A percentile compares a stretch with the other conserved stretches of the same genome.
Conservation (phyloP, 257 asterid species). For the Solanum habrochaites region DNA sequence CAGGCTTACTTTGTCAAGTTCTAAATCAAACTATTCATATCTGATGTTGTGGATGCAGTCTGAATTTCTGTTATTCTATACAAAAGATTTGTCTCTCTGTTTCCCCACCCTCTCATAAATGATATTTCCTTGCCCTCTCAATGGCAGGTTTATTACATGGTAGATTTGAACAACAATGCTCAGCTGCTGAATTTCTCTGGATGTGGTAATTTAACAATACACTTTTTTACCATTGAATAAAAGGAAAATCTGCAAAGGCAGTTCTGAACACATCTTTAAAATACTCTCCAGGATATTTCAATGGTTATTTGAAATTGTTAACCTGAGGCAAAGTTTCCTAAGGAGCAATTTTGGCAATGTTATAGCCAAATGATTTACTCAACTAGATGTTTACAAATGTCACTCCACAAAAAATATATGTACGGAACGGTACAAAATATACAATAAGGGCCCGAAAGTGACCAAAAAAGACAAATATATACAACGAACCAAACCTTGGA, state of each 20-base stretch:
- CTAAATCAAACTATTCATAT: background rate
- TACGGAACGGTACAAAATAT: no score
- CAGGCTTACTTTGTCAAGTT: background rate
- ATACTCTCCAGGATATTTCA: background rate
- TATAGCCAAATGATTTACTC: background rate
- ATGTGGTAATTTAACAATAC: constrained; percentile 49
- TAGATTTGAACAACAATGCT: constrained; percentile 56
- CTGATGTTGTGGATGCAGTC: background rate
- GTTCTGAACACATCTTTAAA: background rate
- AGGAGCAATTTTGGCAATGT: background rate
- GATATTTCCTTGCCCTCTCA: background rate
- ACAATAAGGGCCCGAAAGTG: no score
- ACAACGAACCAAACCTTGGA: no score
- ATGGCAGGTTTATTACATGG: constrained; percentile 84
- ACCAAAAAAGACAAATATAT: no score
- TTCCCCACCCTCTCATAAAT: background rate
- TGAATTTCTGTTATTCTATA: background rate
- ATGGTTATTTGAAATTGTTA: background rate
- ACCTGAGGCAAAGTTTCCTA: background rate
- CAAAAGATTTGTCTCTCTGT: background rate
- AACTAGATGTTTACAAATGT: background rate
- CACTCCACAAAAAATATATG: background rate
- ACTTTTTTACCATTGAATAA: background rate
- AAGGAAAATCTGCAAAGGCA: background rate
- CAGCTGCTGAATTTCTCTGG: constrained; percentile 90